A percentile compares a stretch with the other conserved stretches of the same genome.
These are phyloP conservation scores for Aspergillus egyptiacus DNA, from an alignment of 495 filamentous ascomycete genomes.

Conservation along the genomic window DNA sequence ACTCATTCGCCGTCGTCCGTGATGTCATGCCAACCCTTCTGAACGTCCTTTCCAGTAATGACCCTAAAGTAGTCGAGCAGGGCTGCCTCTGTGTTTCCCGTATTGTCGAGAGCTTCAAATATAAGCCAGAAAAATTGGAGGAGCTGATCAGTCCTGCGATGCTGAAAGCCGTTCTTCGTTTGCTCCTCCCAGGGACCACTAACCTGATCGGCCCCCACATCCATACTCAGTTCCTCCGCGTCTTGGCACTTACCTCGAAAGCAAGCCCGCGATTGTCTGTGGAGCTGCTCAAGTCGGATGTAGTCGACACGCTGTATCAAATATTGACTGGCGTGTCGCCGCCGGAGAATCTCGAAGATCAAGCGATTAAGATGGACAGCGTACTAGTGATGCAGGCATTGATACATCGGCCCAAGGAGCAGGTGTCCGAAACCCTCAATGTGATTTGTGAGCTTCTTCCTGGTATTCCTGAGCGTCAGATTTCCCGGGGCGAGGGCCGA, in stretches of 20 bases:
- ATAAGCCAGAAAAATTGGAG: constrained; percentile 80
- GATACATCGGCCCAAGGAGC: constrained; percentile 93
- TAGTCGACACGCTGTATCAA: constrained; percentile 96
- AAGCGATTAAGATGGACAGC: constrained; percentile 87
- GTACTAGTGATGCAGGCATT: constrained; percentile 98
- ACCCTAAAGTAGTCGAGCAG: constrained; percentile 96
- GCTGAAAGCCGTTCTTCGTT: constrained; percentile 78
- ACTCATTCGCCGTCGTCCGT: constrained; percentile 79
- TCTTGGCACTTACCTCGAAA: constrained; percentile 79
- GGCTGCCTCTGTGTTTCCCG: constrained; percentile 93
- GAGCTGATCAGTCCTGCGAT: constrained; percentile 83
- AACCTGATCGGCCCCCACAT: constrained; percentile 94
- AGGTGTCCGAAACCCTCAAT: constrained; percentile 94
- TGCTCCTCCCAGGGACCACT: constrained; percentile 88
- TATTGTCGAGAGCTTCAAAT: constrained; percentile 92
- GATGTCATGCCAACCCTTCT: constrained; percentile 95
- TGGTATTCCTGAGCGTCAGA: constrained; percentile 30
- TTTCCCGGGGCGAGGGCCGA: constrained; percentile 46
- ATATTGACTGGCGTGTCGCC: constrained; percentile 95
- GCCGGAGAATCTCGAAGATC: constrained; percentile 70
- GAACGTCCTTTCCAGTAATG: constrained; percentile 82
- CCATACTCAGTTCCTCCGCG: constrained; percentile 92
- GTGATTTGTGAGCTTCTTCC: constrained; percentile 96
- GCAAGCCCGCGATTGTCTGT: constrained; percentile 83
- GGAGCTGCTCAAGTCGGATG: constrained; percentile 91